Conservation (phyloP, 148 eudicot species). For the Rhododendron williamsianum region DNA sequence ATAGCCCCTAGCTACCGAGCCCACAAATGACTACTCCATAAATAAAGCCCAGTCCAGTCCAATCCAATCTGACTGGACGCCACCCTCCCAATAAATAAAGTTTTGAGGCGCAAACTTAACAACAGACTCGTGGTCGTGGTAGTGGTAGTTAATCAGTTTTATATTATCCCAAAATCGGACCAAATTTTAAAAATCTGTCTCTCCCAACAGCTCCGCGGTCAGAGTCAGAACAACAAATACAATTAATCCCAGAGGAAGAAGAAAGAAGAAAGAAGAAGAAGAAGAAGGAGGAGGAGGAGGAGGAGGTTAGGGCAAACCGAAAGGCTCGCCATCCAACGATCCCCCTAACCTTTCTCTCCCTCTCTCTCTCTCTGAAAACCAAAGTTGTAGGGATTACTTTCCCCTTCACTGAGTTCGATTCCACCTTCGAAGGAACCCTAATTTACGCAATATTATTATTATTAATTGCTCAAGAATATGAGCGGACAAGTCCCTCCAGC, state of each 20-base stretch:
- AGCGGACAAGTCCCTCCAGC: constrained; percentile 49
- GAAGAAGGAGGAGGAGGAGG: background rate
- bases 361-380: background rate
- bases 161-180: background rate
- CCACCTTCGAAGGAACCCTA: background rate
- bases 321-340: background rate
- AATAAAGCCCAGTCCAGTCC: too few species aligned
- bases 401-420: background rate
- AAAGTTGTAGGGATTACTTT: background rate
- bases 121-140: background rate
- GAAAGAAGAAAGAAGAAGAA: background rate
- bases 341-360: constrained; percentile 12
- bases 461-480: constrained; percentile 26
- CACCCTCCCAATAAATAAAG: too few species aligned
- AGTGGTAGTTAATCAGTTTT: background rate
- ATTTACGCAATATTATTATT: background rate
- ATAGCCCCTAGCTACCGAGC: too few species aligned
- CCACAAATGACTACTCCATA: too few species aligned
- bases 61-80: too few species aligned
- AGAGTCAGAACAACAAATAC: background rate
- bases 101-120: constrained; percentile 1
- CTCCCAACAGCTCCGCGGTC: background rate
- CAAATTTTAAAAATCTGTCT: background rate
- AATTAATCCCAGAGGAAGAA: background rate
- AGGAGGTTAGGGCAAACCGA: background rate